Conservation (phyloP, 306 rosid genomes). For the Lathyrus tuberosus region DNA sequence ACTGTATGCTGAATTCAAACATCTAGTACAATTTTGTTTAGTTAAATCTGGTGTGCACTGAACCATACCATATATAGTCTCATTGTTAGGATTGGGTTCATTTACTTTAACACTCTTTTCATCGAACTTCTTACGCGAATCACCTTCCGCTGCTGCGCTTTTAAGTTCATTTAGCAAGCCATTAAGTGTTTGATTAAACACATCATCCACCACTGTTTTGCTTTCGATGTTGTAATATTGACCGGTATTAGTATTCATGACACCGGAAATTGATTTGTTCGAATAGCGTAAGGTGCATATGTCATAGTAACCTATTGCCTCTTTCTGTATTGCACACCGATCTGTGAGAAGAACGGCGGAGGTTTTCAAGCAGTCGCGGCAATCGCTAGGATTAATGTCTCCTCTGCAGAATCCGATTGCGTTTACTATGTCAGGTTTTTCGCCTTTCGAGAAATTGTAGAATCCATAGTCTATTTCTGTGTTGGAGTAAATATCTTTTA, state of each 20-base stretch:
- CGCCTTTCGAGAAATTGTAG: constrained; percentile 38
- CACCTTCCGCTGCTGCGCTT: constrained; percentile 29
- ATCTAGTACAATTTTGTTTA: neutral
- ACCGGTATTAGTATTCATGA: neutral
- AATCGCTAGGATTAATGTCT: constrained; percentile 21
- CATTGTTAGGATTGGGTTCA: neutral
- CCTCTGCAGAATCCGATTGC: constrained; percentile 43
- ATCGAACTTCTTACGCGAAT: constrained; percentile 35
- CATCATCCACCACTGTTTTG: neutral
- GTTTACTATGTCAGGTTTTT: constrained; percentile 7
- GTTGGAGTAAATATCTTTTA: constrained; percentile 34
- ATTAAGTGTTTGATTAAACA: neutral
- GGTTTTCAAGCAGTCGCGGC: constrained; percentile 3
- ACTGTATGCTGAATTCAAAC: neutral
- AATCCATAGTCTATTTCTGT: constrained; percentile 37
- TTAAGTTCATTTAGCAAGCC: constrained; percentile 15
- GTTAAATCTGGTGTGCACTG: constrained; percentile 44
- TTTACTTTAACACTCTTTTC: neutral
- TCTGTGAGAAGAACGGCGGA: constrained; percentile 3
- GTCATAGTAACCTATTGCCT: constrained; percentile 20
- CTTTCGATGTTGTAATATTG: accelerated
- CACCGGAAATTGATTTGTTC: neutral
- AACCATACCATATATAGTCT: constrained; percentile 12
- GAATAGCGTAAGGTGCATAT: constrained; percentile 38
- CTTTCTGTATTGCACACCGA: constrained; percentile 7